phyloP scores from a whole-genome alignment of 768 basidiomycete genomes.

The Lactarius trivialis region DNA sequence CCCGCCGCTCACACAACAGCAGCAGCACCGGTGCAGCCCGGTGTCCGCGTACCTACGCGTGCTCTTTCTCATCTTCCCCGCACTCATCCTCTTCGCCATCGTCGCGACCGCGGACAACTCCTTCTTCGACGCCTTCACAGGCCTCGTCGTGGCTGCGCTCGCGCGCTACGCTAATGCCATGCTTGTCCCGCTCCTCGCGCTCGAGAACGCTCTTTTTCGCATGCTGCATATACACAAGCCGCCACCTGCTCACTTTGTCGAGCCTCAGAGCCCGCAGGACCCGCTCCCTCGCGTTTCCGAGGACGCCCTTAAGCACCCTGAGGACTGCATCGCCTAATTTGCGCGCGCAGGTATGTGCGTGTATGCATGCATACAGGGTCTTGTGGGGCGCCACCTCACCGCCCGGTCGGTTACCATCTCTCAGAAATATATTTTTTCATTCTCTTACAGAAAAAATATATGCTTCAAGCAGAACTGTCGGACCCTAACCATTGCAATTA shows the following conservation, averaged over 20 bases:
- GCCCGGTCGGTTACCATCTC: background rate
- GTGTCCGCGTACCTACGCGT: too few relatives aligned
- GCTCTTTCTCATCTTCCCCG: constrained; percentile 12
- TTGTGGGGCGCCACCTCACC: too few relatives aligned
- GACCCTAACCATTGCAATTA: too few relatives aligned
- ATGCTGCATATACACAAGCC: constrained; percentile 13
- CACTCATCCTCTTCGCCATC: constrained; percentile 14
- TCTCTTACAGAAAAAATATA: background rate
- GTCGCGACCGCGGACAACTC: constrained; percentile 17
- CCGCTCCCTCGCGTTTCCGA: constrained; percentile 1
- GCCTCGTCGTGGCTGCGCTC: constrained; percentile 6
- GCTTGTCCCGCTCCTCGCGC: constrained; percentile 7
- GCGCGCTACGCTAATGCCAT: constrained; percentile 8
- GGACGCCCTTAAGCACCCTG: background rate
- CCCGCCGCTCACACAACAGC: too few relatives aligned
- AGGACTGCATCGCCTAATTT: background rate
- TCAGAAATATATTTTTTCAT: background rate
- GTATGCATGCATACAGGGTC: background rate
- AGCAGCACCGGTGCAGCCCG: too few relatives aligned
- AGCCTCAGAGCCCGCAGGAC: background rate
- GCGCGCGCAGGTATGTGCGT: too few relatives aligned
- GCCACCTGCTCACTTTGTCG: background rate
- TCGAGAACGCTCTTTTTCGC: constrained; percentile 11
- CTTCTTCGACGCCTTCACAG: constrained; percentile 12
- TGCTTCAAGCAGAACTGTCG: too few relatives aligned